Evolutionary conservation across 768 basidiomycete genomes (phyloP), one percentile per base, ranked within the genome.

Genomic region (Clavulina sp.): DNA sequence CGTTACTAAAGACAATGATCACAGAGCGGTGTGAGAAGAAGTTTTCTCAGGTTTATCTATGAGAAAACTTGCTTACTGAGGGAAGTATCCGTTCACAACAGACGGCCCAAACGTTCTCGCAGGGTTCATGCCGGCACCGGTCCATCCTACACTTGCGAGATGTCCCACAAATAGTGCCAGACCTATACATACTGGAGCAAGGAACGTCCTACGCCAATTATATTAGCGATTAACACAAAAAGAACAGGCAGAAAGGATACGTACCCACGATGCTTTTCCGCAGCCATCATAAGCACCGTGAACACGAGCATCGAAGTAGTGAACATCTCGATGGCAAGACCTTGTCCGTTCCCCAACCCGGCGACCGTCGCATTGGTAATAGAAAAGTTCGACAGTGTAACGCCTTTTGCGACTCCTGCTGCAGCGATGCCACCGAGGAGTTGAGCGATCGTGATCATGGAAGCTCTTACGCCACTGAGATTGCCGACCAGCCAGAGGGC

Each of bases 21-120:
- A n/a, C n/a, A n/a, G n/a, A 38, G n/a, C n/a, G n/a, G n/a, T n/a
- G n/a, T n/a, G n/a, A n/a, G n/a, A n/a, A n/a, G n/a, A n/a, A n/a
- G n/a, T n/a, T n/a, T n/a, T n/a, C n/a, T n/a, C n/a, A n/a, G n/a
- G n/a, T n/a, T n/a, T n/a, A n/a, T n/a, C n/a, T n/a, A n/a, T n/a
- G n/a, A 38, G 36, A 21, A 13, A 21, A 21, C 36, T 13, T 38
- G 36, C 36, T 13, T 21, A 38, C 36, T 21, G 13, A 38, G 36
- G 36, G 36, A 38, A 38, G 59, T 81, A 81, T 19, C 76, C 73
- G 18, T 73, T 71, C 32, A 81, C 67, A 2, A 75, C 77, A 3
- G 81, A 77, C 1, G 81, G 80, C 2, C 80, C 81, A 61, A 81
- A 81, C 0, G 81, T 62, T 51, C 80, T 72, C 9, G 80, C 80